Conservation (phyloP, 2,329 filamentous ascomycete species). For the Talaromyces rugulosus region DNA sequence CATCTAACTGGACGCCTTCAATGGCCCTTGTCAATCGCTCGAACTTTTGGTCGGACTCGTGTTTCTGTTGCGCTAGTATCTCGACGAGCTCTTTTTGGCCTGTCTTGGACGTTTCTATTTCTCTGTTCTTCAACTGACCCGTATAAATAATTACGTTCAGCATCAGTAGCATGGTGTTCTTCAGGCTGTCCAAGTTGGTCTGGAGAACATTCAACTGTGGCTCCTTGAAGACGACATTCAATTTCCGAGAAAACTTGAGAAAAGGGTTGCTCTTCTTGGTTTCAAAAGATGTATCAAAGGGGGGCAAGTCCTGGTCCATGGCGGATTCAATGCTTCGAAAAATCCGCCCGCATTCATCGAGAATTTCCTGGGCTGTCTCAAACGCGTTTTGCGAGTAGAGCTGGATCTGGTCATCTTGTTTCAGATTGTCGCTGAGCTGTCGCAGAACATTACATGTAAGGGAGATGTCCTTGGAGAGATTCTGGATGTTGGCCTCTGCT, state of each 20-base stretch:
- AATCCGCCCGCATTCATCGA: background rate
- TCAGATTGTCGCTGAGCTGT: constrained; percentile 22
- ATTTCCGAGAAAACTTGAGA: constrained; percentile 8
- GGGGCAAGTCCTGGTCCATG: background rate
- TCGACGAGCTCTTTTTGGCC: background rate
- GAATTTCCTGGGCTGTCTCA: background rate
- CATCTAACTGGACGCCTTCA: background rate
- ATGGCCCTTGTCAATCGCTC: background rate
- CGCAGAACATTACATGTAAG: constrained; percentile 25
- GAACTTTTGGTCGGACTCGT: background rate
- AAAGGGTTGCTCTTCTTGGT: background rate
- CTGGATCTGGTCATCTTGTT: constrained; percentile 1
- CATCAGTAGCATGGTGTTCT: constrained; percentile 27
- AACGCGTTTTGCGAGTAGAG: constrained; percentile 2
- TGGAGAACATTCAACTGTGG: constrained; percentile 22
- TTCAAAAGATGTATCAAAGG: background rate
- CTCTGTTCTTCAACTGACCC: constrained; percentile 18
- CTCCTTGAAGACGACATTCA: constrained; percentile 21
- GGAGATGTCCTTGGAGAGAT: constrained; percentile 27
- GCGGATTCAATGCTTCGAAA: constrained; percentile 1
- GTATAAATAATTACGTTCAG: constrained; percentile 30
- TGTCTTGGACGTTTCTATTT: background rate
- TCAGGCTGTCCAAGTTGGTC: constrained; percentile 29
- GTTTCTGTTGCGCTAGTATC: background rate
- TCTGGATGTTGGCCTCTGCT: constrained; percentile 18